These are phyloP conservation scores for Cladosporium sp. DNA, from an alignment of 2,329 filamentous ascomycete genomes.

Conservation along the genomic window DNA sequence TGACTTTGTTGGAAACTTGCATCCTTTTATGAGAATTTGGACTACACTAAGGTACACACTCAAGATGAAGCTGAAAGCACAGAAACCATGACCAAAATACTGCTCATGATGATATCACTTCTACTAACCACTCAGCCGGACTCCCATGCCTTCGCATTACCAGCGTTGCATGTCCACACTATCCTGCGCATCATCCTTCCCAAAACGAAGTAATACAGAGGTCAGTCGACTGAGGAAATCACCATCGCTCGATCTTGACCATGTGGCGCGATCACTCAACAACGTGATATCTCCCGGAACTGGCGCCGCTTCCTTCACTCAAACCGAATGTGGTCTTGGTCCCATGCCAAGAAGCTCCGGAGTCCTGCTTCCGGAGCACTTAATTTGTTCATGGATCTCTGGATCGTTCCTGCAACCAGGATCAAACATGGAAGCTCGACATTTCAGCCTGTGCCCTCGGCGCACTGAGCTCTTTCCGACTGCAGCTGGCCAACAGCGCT, in stretches of 20 bases:
- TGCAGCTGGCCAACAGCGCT: neutral
- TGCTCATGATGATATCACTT: conserved; percentile 5
- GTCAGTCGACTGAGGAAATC: neutral
- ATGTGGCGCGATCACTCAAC: neutral
- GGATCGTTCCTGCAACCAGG: neutral
- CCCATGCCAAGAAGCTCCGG: neutral
- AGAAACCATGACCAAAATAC: neutral
- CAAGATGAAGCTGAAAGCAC: neutral
- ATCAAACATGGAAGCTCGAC: neutral
- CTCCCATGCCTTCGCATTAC: neutral
- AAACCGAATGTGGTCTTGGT: neutral
- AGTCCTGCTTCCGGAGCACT: neutral
- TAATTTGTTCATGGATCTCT: neutral
- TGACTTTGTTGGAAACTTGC: neutral
- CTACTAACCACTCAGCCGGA: neutral
- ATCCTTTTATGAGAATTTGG: neutral
- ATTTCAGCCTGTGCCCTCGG: neutral
- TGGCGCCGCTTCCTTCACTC: neutral
- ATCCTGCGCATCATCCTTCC: neutral
- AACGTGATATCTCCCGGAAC: neutral
- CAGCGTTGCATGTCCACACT: neutral
- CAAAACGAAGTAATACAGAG: neutral
- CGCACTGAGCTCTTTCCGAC: neutral
- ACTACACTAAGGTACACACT: neutral
- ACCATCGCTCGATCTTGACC: neutral